Percentiles rank a stretch among this genome's conserved stretches.
Conservation (phyloP, 2,329 filamentous ascomycete species). For the Alternaria brassicae region DNA sequence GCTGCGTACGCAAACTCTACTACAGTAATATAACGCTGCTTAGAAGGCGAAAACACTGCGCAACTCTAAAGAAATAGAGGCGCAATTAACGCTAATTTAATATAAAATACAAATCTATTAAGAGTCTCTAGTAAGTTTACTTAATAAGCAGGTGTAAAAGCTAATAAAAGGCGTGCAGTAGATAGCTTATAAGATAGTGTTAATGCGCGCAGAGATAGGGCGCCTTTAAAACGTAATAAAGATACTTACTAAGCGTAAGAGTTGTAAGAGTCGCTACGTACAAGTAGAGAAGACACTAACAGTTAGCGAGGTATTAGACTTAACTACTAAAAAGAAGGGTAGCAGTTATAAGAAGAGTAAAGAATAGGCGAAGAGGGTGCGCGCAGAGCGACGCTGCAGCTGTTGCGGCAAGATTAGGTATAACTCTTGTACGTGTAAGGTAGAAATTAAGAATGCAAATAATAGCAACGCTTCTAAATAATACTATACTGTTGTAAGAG, state of each 20-base stretch:
- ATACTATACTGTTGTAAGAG: no score
- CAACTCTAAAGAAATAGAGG: slow-evolving; percentile 14
- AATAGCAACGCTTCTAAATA: no score
- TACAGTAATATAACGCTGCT: background rate
- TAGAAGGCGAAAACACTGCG: slow-evolving; percentile 20
- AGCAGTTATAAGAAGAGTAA: background rate
- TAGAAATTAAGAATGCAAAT: no score
- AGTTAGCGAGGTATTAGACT: background rate
- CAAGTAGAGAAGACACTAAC: background rate
- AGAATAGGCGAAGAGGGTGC: no score
- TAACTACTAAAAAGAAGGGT: background rate
- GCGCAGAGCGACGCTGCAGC: no score
- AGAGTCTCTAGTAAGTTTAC: slow-evolving; percentile 9
- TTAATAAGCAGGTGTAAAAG: slow-evolving; percentile 9
- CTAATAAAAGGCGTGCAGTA: slow-evolving; percentile 14
- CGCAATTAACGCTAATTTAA: slow-evolving; percentile 14
- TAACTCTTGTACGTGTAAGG: no score
- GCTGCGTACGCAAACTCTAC: slow-evolving; percentile 3
- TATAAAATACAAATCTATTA: background rate
- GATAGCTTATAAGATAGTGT: background rate
- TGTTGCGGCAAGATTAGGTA: no score
- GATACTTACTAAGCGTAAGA: background rate
- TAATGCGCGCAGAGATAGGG: no score
- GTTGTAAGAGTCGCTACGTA: background rate
- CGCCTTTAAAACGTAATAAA: background rate